Evolutionary conservation across 2,329 filamentous ascomycete species (phyloP), one percentile per base, ranked within the genome.

Genomic region (Paracoccidioides brasiliensis): DNA sequence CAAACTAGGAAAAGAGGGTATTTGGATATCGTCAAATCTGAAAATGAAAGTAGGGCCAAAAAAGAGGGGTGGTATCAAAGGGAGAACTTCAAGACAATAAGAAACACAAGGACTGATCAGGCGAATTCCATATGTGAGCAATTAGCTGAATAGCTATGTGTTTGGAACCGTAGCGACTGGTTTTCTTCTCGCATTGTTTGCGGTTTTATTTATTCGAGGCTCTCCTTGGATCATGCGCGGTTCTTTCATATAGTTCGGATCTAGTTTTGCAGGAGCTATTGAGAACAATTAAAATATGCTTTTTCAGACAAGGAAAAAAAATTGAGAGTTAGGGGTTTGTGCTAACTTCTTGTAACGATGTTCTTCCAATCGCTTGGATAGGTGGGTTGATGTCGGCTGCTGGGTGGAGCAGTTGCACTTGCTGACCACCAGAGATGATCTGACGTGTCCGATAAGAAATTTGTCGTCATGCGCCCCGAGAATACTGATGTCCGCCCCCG

Each of bases 201-300:
- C 66, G 53, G 68, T 66, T 61, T 72, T 73, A 33, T 77, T 76
- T 14, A 81, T 74, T 56, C 80, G 72, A 33, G 90, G 90, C n/a
- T 90, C 83, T 40, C 90, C 90, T 68, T 95, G 89, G 42, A 95
- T 91, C 59, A 88, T 83, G 56, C 90, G 81, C 35, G 90, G 90
- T 71, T 96, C 90, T 68, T 89, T 88, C 89, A 97, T 95, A 49
- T 96, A 76, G 12, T 83, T 80, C 3, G 85, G 80, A 64, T 98
- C 93, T 8, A 98, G 78, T 65, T 88, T 90, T 6, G 88, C 83
- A 4, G 93, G 93, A 41, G 88, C 83, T 61, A 10, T 81, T 82
- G 54, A 82, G 75, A 22, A 52, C 7, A 1, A 37, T 52, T 41
- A 52, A 37, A 33, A 35, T 3, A 10, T 6, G 10, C 6, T 5